A percentile compares a stretch with the other conserved stretches of the same genome.
Evolutionary conservation across 176 grass and related monocot genomes (phyloP).

Genomic region (Pontederia paniculata): DNA sequence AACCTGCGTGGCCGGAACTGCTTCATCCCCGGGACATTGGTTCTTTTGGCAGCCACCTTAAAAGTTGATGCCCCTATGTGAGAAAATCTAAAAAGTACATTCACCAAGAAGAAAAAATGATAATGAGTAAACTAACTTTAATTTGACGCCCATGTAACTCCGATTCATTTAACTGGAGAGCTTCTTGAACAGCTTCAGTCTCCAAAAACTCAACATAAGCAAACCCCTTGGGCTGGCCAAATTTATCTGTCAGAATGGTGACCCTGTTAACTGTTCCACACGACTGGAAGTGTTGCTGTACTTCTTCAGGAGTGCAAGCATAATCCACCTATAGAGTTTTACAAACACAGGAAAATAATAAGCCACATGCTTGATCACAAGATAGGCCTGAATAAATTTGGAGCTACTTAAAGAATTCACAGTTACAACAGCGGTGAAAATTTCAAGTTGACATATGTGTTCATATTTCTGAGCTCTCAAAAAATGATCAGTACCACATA

Average conservation of each 20-base stretch:
- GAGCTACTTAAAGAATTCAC: too few relatives aligned
- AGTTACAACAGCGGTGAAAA: too few relatives aligned
- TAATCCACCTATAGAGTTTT: conserved; percentile 2
- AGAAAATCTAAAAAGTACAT: neutral
- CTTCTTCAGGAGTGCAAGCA: conserved; percentile 4
- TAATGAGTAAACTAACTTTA: neutral
- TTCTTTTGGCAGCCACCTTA: conserved; percentile 2
- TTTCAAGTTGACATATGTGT: too few relatives aligned
- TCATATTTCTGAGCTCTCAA: too few relatives aligned
- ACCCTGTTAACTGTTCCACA: conserved; percentile 10
- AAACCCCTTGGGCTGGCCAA: conserved; percentile 8
- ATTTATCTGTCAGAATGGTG: conserved; percentile 2
- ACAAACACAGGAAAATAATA: neutral
- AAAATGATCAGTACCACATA: too few relatives aligned
- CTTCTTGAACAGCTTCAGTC: neutral
- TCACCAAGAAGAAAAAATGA: neutral
- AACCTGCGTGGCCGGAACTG: neutral
- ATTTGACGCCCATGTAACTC: conserved; percentile 4
- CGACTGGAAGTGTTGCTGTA: conserved; percentile 6
- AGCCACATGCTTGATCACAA: neutral
- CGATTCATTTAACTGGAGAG: conserved; percentile 2
- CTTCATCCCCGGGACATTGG: conserved; percentile 3
- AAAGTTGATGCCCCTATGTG: neutral
- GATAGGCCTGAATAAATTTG: neutral
- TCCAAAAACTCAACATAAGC: conserved; percentile 3